A percentile compares a stretch with the other conserved stretches of the same genome.
phyloP scores from a whole-genome alignment of 1,139 yeast species.

The Diutina sp. region DNA sequence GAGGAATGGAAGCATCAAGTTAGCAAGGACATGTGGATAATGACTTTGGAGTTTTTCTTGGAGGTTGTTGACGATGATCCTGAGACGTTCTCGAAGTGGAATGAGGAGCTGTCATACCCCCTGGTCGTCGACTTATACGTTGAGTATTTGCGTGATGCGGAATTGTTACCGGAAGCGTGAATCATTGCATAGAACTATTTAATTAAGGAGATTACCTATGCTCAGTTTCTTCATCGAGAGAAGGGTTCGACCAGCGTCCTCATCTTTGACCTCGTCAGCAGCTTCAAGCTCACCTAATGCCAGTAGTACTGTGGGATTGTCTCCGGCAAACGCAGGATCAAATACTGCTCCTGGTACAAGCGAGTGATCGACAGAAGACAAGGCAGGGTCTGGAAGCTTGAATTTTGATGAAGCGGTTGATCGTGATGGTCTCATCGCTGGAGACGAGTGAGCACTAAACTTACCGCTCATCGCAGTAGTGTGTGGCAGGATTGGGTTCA shows the following conservation, averaged over 20 bases:
- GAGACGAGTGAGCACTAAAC: background rate
- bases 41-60: constrained; percentile 58
- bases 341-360: background rate
- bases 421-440: background rate
- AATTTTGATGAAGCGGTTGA: background rate
- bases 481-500: constrained; percentile 2
- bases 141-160: constrained; percentile 35
- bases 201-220: constrained; percentile 1
- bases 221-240: constrained; percentile 2
- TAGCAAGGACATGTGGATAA: constrained; percentile 72
- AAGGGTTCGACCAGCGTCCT: constrained; percentile 2
- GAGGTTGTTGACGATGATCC: constrained; percentile 41
- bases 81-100: constrained; percentile 36
- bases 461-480: background rate
- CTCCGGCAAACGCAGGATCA: background rate
- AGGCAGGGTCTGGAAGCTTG: background rate
- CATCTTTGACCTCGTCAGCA: background rate
- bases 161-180: background rate
- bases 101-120: constrained; percentile 88
- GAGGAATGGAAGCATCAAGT: constrained; percentile 31
- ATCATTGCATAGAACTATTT: background rate
- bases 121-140: constrained; percentile 75
- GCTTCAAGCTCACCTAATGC: background rate
- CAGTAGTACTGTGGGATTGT: background rate
- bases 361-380: background rate